Evolutionary conservation across 805 yeast genomes (phyloP).

Genomic region (Starmera quercuum): DNA sequence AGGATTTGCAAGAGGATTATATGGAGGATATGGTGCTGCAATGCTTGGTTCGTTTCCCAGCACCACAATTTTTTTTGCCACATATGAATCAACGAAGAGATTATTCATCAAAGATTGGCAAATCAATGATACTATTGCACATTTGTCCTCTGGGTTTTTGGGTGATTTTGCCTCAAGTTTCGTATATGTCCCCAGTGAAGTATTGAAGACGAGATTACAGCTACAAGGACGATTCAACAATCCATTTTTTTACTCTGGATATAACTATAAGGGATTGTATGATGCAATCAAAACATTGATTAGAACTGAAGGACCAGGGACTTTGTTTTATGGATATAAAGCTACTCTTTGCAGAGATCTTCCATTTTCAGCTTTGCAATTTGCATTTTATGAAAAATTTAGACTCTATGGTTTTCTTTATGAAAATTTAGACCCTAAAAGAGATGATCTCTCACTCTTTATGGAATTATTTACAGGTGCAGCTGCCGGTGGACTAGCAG

Average conservation of each 20-base stretch:
- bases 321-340: slow-evolving; percentile 85
- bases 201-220: slow-evolving; percentile 86
- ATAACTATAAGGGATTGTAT: slow-evolving; percentile 69
- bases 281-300: slow-evolving; percentile 66
- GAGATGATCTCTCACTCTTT: slow-evolving; percentile 43
- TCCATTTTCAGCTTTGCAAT: slow-evolving; percentile 93
- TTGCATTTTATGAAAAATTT: slow-evolving; percentile 88
- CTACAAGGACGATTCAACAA: slow-evolving; percentile 86
- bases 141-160: slow-evolving; percentile 79
- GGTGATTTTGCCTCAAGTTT: slow-evolving; percentile 89
- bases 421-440: slow-evolving; percentile 20
- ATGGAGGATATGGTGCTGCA: slow-evolving; percentile 91
- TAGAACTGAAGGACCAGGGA: slow-evolving; percentile 60
- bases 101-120: slow-evolving; percentile 52
- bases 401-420: slow-evolving; percentile 48
- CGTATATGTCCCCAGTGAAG: slow-evolving; percentile 93
- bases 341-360: slow-evolving; percentile 89
- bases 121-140: slow-evolving; percentile 72
- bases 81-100: slow-evolving; percentile 80
- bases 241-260: slow-evolving; percentile 71
- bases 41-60: slow-evolving; percentile 90
- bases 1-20: slow-evolving; percentile 77
- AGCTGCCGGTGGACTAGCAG: slow-evolving; percentile 91
- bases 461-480: slow-evolving; percentile 86
- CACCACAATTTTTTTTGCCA: slow-evolving; percentile 88